These are phyloP conservation scores for Boletus subcaerulescens DNA, from an alignment of 768 basidiomycete species.

Conservation along the genomic window DNA sequence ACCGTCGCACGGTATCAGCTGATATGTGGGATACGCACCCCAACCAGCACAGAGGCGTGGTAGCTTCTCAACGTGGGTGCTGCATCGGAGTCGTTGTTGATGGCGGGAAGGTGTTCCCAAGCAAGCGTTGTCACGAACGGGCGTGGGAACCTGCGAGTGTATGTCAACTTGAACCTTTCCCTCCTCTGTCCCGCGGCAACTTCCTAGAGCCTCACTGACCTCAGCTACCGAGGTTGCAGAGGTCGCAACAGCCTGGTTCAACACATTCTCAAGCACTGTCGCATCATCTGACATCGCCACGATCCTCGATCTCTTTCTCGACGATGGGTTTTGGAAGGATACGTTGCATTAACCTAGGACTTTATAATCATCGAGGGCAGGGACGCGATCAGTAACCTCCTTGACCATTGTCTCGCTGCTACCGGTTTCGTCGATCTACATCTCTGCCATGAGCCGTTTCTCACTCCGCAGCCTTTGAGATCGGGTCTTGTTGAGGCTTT, in stretches of 20 bases:
- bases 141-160: not conserved
- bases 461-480: too few relatives aligned
- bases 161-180: too few relatives aligned
- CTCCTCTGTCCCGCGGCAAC: too few relatives aligned
- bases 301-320: constrained; percentile 27
- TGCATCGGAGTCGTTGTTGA: constrained; percentile 26
- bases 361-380: constrained; percentile 47
- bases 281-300: constrained; percentile 1
- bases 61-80: constrained; percentile 35
- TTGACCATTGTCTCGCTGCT: constrained; percentile 31
- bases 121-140: constrained; percentile 1
- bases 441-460: too few relatives aligned
- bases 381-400: constrained; percentile 36
- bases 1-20: too few relatives aligned
- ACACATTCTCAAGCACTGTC: too few relatives aligned
- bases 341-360: constrained; percentile 52
- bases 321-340: constrained; percentile 48
- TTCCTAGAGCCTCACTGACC: too few relatives aligned
- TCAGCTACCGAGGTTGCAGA: too few relatives aligned
- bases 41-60: constrained; percentile 31
- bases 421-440: constrained; percentile 27
- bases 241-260: too few relatives aligned
- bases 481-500: too few relatives aligned
- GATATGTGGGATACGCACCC: constrained; percentile 19
- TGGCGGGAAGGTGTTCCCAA: constrained; percentile 32